Evolutionary conservation across 1,284 basidiomycete genomes (phyloP).

Genomic region (Trichosporon sp.): DNA sequence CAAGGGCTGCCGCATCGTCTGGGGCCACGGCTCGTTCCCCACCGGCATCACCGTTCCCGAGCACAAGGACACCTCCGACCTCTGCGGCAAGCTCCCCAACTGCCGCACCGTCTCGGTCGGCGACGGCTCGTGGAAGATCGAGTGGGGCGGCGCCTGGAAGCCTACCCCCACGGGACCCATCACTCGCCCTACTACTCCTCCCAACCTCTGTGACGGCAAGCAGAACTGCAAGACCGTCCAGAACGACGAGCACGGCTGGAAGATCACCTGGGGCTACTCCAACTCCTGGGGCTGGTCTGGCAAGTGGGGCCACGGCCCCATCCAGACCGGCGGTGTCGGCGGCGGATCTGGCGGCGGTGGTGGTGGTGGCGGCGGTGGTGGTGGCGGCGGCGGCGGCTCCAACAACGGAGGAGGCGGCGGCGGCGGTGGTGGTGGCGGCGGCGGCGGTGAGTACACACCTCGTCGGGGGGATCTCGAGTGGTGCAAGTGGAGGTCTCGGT

Average conservation of each 20-base stretch:
- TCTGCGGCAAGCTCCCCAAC: slow-evolving; percentile 20
- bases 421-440: neutral
- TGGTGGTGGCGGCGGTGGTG: neutral
- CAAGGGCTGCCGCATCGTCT: slow-evolving; percentile 18
- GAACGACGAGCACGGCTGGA: slow-evolving; percentile 19
- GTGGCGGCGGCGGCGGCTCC: neutral
- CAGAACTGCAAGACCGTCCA: slow-evolving; percentile 16
- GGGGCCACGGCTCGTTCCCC: slow-evolving; percentile 14
- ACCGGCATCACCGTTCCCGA: slow-evolving; percentile 14
- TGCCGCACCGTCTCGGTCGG: slow-evolving; percentile 19
- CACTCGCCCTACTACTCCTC: slow-evolving; percentile 12
- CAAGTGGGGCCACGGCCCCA: slow-evolving; percentile 16
- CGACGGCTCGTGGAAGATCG: slow-evolving; percentile 16
- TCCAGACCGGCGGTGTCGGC: slow-evolving; percentile 15
- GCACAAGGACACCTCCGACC: slow-evolving; percentile 12
- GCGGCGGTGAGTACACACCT: neutral
- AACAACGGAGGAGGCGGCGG: neutral
- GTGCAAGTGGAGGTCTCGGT: neutral
- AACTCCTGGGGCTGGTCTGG: slow-evolving; percentile 12
- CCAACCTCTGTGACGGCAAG: slow-evolving; percentile 20
- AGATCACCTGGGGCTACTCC: slow-evolving; percentile 19
- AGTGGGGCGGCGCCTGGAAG: slow-evolving; percentile 18
- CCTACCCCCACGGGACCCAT: slow-evolving; percentile 14
- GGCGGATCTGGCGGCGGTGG: neutral
- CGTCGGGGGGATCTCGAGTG: neutral